phyloP scores from a whole-genome alignment of 2,329 filamentous ascomycete species.

The Allantophomopsis cytisporea region DNA sequence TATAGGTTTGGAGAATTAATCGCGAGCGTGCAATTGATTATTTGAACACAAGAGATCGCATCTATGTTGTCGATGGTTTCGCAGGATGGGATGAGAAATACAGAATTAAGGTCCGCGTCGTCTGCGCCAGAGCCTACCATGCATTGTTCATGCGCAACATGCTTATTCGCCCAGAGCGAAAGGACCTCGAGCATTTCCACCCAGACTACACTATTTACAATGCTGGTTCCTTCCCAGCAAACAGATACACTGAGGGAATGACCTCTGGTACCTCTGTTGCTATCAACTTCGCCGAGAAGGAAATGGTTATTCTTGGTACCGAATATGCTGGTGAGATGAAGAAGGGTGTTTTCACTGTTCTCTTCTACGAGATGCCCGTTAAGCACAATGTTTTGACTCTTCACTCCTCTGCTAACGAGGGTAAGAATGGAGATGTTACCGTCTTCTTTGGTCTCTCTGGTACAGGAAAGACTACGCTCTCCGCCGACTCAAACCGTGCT shows the following conservation, averaged over 20 bases:
- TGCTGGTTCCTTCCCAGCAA: conserved; percentile 94
- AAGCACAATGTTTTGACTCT: conserved; percentile 98
- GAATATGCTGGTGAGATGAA: conserved; percentile 98
- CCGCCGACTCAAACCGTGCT: conserved; percentile 89
- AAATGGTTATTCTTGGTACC: conserved; percentile 99
- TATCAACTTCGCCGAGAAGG: conserved; percentile 98
- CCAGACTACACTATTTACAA: conserved; percentile 99
- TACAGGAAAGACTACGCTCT: conserved; percentile 96
- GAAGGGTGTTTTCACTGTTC: conserved; percentile 96
- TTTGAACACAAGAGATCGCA: conserved; percentile 95
- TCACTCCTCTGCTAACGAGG: conserved; percentile 97
- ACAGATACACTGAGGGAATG: conserved; percentile 97
- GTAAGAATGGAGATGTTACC: conserved; percentile 85
- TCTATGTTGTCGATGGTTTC: conserved; percentile 96
- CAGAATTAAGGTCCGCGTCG: conserved; percentile 91
- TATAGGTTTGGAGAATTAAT: conserved; percentile 98
- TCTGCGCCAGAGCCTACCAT: conserved; percentile 98
- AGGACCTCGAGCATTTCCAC: conserved; percentile 95
- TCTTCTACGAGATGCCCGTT: conserved; percentile 99
- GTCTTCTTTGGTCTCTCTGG: conserved; percentile 99
- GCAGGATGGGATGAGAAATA: conserved; percentile 99
- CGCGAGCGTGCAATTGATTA: conserved; percentile 97
- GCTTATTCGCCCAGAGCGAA: conserved; percentile 84
- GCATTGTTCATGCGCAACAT: conserved; percentile 99
- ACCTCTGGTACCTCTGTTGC: conserved; percentile 95